Conservation (phyloP, 306 rosid species). For the Echinosophora koreensis region DNA sequence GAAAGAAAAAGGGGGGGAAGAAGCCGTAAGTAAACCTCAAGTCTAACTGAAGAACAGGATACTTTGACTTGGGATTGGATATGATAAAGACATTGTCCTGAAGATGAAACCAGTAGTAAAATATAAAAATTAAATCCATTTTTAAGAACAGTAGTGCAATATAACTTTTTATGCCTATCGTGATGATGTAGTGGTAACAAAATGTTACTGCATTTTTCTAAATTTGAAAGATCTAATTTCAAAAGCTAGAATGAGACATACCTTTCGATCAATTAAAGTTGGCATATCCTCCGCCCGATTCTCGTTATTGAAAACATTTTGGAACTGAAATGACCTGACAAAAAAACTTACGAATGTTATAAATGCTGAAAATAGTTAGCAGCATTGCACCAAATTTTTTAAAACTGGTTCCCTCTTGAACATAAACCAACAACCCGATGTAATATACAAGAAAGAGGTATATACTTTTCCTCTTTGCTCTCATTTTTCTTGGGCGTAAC, state of each 20-base stretch:
- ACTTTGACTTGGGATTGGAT: conserved; percentile 92
- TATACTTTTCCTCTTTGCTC: conserved; percentile 92
- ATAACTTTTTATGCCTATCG: conserved; percentile 22
- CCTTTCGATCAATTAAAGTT: conserved; percentile 92
- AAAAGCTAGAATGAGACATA: conserved; percentile 44
- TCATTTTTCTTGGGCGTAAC: conserved; percentile 92
- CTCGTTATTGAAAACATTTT: conserved; percentile 88
- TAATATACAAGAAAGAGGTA: conserved; percentile 50
- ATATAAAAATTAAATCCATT: conserved; percentile 19
- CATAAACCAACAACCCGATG: conserved; percentile 40
- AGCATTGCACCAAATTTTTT: conserved; percentile 35
- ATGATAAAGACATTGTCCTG: conserved; percentile 95
- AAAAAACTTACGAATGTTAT: conserved; percentile 49
- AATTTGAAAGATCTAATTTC: conserved; percentile 39
- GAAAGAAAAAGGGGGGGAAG: conserved; percentile 20
- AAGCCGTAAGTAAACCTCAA: conserved; percentile 64
- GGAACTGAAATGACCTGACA: conserved; percentile 89
- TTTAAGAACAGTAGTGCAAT: conserved; percentile 17
- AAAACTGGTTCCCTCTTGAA: conserved; percentile 39
- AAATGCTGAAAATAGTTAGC: conserved; percentile 24
- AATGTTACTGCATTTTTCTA: conserved; percentile 17
- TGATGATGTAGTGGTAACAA: conserved; percentile 18
- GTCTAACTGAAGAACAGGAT: conserved; percentile 91
- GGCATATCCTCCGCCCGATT: conserved; percentile 93
- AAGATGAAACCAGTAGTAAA: conserved; percentile 43